Evolutionary conservation across 2,329 filamentous ascomycete genomes (phyloP), one percentile per base, ranked within the genome.

Genomic region (Lasiodiplodia citricola): DNA sequence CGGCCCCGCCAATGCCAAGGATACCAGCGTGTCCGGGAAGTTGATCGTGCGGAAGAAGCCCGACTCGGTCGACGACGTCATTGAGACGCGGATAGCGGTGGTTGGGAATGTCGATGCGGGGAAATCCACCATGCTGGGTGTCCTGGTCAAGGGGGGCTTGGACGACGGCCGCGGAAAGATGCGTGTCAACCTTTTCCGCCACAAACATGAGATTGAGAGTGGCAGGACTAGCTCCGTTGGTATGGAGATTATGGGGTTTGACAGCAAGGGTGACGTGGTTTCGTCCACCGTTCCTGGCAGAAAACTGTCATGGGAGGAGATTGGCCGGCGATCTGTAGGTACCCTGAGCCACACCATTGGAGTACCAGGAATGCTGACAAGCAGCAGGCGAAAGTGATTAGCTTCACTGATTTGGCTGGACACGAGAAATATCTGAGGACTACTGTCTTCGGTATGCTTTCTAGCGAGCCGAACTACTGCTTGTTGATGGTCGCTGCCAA

Each of bases 241-340:
- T 52, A 96, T 98, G 94, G 96, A 99, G 80, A 98, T 98, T 70
- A 94, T 98, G 91, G 96, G 96, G 2, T 99, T 97, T 74, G 94
- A 98, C 79, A 93, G 91, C 63, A 87, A 87, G 67, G 95, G 96
- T 35, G 88, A 94, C 31, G 91, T 97, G 35, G 87, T 98, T 18
- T 88, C 90, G 18, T 95, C 92, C 50, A 91, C 91, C 69, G 91
- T 91, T 0, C 92, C 94, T 2, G 95, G 94, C 1, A 88, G 96
- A 78, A 93, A 91, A 82, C 84, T 98, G 41, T 95, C 94, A 4
- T 99, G 96, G 96, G 95, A 97, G 79, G 96, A 99, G 79, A 97
- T 99, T 76, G 96, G 96, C 66, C 93, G 92, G 80, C 91, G 94
- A 73, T 96, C 93, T 74, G 91, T 84, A 74, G 54, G 79, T 37